These are phyloP conservation scores for Sordaria brevicollis DNA, from an alignment of 495 filamentous ascomycete species.

Conservation along the genomic window DNA sequence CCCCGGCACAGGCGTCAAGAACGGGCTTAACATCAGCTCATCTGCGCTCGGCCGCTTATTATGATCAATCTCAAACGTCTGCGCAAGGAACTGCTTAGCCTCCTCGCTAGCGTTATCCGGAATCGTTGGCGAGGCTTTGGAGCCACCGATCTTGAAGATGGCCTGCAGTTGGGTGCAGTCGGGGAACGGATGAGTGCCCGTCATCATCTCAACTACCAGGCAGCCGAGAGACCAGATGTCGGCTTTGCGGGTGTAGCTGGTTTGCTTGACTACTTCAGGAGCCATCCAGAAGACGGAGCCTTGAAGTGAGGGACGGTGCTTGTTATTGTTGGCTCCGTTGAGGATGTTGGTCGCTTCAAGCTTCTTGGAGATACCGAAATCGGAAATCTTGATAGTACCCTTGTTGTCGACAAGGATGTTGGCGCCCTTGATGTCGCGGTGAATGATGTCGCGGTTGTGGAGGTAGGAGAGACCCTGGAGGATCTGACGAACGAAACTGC, in stretches of 20 bases:
- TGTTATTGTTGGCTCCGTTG: conserved; percentile 53
- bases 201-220: conserved; percentile 98
- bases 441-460: conserved; percentile 91
- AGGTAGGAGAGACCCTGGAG: conserved; percentile 90
- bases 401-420: conserved; percentile 99
- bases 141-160: conserved; percentile 94
- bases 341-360: conserved; percentile 35
- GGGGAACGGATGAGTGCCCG: conserved; percentile 89
- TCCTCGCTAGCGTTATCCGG: conserved; percentile 79
- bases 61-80: conserved; percentile 93
- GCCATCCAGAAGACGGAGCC: conserved; percentile 99
- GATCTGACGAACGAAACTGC: conserved; percentile 96
- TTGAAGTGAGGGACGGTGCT: conserved; percentile 84
- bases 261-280: conserved; percentile 95
- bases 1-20: conserved; percentile 47
- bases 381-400: conserved; percentile 97
- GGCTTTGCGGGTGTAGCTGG: conserved; percentile 96
- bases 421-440: conserved; percentile 97
- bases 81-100: conserved; percentile 71
- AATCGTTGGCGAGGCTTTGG: conserved; percentile 78
- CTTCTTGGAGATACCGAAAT: conserved; percentile 97
- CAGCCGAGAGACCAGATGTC: conserved; percentile 98
- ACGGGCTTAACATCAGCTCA: conserved; percentile 72
- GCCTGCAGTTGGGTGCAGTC: conserved; percentile 95
- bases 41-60: conserved; percentile 85